phyloP scores from a whole-genome alignment of 2,329 filamentous ascomycete genomes.

The Fusarium mundagurra region DNA sequence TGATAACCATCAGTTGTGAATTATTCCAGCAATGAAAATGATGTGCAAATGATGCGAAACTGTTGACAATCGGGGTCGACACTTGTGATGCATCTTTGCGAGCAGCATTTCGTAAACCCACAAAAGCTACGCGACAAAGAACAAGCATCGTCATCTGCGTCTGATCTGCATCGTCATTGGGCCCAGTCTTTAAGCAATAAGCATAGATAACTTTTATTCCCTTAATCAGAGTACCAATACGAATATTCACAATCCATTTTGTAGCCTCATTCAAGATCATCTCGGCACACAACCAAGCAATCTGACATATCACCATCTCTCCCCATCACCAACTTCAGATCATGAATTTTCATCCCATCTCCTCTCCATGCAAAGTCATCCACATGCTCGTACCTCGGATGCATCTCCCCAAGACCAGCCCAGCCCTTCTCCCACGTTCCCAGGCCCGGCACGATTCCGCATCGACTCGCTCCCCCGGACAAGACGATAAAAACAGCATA shows the following conservation, averaged over 20 bases:
- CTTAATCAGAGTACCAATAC: neutral
- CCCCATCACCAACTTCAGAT: neutral
- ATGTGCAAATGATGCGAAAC: rapidly evolving
- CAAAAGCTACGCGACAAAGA: neutral
- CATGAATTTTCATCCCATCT: neutral
- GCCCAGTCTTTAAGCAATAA: neutral
- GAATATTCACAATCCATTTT: too few relatives aligned
- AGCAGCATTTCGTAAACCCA: neutral
- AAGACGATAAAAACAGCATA: neutral
- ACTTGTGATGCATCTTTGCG: neutral
- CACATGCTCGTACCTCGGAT: neutral
- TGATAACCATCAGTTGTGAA: rapidly evolving
- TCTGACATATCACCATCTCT: too few relatives aligned
- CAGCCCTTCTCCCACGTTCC: neutral
- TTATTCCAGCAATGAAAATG: neutral
- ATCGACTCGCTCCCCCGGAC: neutral
- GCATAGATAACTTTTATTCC: neutral
- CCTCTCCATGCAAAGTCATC: neutral
- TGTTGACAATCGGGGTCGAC: neutral
- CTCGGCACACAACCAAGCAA: rapidly evolving
- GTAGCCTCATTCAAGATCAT: rapidly evolving
- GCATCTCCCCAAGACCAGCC: neutral
- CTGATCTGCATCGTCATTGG: neutral
- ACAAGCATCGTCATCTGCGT: rapidly evolving
- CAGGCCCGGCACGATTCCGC: neutral